These are phyloP conservation scores for Pleoardoris graminearum DNA, from an alignment of 2,329 filamentous ascomycete genomes.

Conservation along the genomic window DNA sequence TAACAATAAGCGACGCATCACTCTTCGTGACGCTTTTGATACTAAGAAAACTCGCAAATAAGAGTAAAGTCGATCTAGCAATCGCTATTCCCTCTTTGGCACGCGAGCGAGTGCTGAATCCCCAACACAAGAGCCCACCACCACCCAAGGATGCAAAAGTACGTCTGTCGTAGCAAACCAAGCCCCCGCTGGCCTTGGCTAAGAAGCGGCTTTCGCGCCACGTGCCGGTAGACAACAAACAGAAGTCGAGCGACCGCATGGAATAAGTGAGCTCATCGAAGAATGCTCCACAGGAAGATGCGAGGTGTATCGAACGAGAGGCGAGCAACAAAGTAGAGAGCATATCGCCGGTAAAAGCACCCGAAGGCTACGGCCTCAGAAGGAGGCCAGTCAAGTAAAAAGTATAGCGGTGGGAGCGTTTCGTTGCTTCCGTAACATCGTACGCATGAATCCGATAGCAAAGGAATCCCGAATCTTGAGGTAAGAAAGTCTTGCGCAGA, in stretches of 20 bases:
- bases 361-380: conserved; percentile 20
- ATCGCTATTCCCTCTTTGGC: not conserved
- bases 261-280: not conserved
- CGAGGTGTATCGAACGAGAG: conserved; percentile 11
- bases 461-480: conserved; percentile 17
- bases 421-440: conserved; percentile 27
- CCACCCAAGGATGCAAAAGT: not conserved
- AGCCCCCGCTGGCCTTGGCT: not conserved
- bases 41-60: not conserved
- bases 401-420: conserved; percentile 24
- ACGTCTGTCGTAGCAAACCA: not conserved
- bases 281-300: conserved; percentile 9
- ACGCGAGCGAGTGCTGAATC: not conserved
- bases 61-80: not conserved
- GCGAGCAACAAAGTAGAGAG: conserved; percentile 3
- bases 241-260: conserved; percentile 1
- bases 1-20: not conserved
- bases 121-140: not conserved
- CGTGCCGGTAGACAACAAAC: too few species aligned
- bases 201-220: too few species aligned
- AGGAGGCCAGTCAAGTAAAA: conserved; percentile 15
- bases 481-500: conserved; percentile 17
- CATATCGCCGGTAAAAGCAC: conserved; percentile 13
- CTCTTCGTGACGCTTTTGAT: not conserved
- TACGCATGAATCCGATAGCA: conserved; percentile 20